Evolutionary conservation across 2,329 filamentous ascomycete species (phyloP), one percentile per base, ranked within the genome.

Genomic region (Purpureocillium takamizusanense): DNA sequence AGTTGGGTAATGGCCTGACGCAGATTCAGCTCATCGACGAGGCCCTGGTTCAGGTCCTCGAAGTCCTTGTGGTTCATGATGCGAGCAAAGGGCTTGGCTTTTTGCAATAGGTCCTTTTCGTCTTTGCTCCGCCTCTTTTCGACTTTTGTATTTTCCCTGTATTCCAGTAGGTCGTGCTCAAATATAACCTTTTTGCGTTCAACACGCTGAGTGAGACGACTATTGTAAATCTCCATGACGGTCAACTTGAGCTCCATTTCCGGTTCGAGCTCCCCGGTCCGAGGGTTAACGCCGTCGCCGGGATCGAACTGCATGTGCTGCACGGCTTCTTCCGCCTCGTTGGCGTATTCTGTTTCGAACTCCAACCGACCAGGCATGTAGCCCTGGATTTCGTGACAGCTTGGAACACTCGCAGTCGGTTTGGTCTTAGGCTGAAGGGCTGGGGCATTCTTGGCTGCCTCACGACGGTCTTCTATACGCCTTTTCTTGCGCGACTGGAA

Each of bases 301-400:
- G 92, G 90, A 41, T 97, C 90, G 53, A 98, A 98, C 46, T 94
- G 85, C 89, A 98, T 97, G 46, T 94, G 81, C 59, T 98, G 92
- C 2, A 98, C 92, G 0, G 90, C 90, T 63, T 97, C 94, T 65
- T 98, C 92, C 1, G 92, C 92, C 53, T 98, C 92, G 53, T 98
- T 98, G 54, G 90, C 86, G 56, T 95, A 92, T 53, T 98, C 92
- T 0, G 86, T 95, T 69, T 98, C 92, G 47, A 98, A 98, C 55
- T 98, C 92, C 47, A 98, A 64, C 31, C 92, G 87, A 33, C 92
- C 92, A 3, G 92, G 92, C 92, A 98, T 98, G 59, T 94, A 98
- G 3, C 92, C 92, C 61, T 95, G 88, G 29, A 98, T 92, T 62
- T 98, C 92, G 66, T 98, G 92, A 60, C 92, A 98, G 27, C 88